Conservation (phyloP, 2,329 filamentous ascomycete genomes). For the Diaporthe eres region DNA sequence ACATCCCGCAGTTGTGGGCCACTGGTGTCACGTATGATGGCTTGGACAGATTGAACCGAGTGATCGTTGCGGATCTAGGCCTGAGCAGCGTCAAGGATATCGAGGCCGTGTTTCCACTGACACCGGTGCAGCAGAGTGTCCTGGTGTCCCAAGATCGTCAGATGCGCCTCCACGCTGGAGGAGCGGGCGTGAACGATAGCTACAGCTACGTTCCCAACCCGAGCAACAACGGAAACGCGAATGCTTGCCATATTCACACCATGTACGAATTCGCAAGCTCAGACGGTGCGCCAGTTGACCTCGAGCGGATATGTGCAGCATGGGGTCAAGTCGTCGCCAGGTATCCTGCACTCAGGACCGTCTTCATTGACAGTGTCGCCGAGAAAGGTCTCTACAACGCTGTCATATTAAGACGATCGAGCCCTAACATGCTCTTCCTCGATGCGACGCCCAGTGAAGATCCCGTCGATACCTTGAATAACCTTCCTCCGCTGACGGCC, state of each 20-base stretch:
- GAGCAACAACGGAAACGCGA: slow-evolving; percentile 47
- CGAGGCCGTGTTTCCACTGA: slow-evolving; percentile 64
- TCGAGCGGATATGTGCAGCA: slow-evolving; percentile 60
- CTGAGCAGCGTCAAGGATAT: slow-evolving; percentile 60
- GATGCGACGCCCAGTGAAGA: slow-evolving; percentile 59
- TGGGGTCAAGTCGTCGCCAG: slow-evolving; percentile 64
- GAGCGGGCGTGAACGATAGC: slow-evolving; percentile 4
- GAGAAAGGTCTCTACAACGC: slow-evolving; percentile 65
- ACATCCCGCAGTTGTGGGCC: slow-evolving; percentile 63
- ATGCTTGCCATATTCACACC: slow-evolving; percentile 59
- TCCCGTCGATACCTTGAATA: slow-evolving; percentile 55
- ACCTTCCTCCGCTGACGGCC: slow-evolving; percentile 57
- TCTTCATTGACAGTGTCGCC: slow-evolving; percentile 66
- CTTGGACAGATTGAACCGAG: slow-evolving; percentile 59
- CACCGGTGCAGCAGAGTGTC: slow-evolving; percentile 63
- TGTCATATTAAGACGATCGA: slow-evolving; percentile 61
- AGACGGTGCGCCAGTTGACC: slow-evolving; percentile 56
- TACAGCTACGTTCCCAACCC: slow-evolving; percentile 32
- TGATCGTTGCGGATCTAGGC: slow-evolving; percentile 57
- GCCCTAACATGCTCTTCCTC: slow-evolving; percentile 67
- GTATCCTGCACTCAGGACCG: slow-evolving; percentile 62
- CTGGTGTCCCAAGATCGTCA: slow-evolving; percentile 60
- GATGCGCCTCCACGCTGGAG: slow-evolving; percentile 33
- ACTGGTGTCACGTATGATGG: slow-evolving; percentile 56
- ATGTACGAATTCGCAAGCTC: slow-evolving; percentile 63